Conservation (phyloP, 768 basidiomycete species). For the Rhizopogon vulgaris region DNA sequence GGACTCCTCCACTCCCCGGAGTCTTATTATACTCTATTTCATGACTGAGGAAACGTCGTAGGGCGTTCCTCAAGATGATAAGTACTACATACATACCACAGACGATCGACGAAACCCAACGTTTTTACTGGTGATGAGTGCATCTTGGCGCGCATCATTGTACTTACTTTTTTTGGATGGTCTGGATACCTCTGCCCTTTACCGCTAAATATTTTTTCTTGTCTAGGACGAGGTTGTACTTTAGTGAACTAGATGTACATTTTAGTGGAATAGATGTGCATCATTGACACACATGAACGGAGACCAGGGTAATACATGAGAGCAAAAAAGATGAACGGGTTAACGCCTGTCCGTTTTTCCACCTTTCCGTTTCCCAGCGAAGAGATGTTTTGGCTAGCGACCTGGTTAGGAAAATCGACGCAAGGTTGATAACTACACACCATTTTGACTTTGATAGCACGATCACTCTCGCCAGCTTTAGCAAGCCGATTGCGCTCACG, state of each 20-base stretch:
- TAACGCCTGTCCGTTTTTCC: conserved; percentile 70
- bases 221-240: conserved; percentile 8
- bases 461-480: conserved; percentile 87
- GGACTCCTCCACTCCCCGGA: conserved; percentile 6
- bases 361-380: conserved; percentile 72
- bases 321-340: neutral
- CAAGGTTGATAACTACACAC: conserved; percentile 33
- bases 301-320: conserved; percentile 4
- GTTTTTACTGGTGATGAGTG: conserved; percentile 22
- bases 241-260: no score
- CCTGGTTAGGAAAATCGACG: neutral
- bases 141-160: conserved; percentile 8
- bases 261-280: conserved; percentile 9
- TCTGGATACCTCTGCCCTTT: neutral
- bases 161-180: conserved; percentile 11
- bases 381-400: conserved; percentile 75
- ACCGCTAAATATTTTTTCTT: neutral
- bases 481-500: conserved; percentile 83
- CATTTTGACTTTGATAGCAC: conserved; percentile 78
- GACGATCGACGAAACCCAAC: conserved; percentile 15
- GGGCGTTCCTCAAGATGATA: conserved; percentile 9
- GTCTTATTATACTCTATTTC: conserved; percentile 20
- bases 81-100: conserved; percentile 6
- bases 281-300: neutral
- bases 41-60: conserved; percentile 19